phyloP scores from a whole-genome alignment of 192 early-diverging fungal species.

The Spizellomyces punctatus region DNA sequence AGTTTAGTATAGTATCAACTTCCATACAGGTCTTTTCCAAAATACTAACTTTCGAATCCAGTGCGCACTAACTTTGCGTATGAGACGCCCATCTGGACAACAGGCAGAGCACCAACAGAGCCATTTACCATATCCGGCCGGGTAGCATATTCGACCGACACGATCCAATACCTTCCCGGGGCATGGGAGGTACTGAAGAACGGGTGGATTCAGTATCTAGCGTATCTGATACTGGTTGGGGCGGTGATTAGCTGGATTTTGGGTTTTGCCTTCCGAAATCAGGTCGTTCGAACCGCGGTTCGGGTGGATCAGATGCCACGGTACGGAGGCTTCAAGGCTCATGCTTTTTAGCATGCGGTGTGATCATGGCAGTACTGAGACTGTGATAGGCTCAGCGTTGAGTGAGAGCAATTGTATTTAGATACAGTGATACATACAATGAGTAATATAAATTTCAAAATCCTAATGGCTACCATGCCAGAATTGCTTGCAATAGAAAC shows the following conservation, averaged over 20 bases:
- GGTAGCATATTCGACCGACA: slow-evolving; percentile 23
- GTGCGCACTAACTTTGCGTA: slow-evolving; percentile 34
- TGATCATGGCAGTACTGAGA: no score
- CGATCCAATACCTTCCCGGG: slow-evolving; percentile 32
- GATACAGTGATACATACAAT: no score
- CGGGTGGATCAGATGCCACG: no score
- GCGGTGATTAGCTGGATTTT: slow-evolving; percentile 16
- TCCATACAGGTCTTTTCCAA: neutral
- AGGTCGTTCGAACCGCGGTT: slow-evolving; percentile 35
- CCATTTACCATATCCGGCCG: slow-evolving; percentile 33
- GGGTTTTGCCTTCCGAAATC: slow-evolving; percentile 17
- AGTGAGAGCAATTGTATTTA: no score
- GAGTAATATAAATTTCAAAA: no score
- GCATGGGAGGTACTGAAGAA: slow-evolving; percentile 39
- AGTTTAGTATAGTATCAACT: neutral
- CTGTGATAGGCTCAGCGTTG: no score
- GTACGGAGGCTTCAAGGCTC: no score
- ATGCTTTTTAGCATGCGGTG: no score
- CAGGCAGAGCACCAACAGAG: slow-evolving; percentile 27
- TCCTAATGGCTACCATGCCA: no score
- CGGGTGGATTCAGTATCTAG: slow-evolving; percentile 46
- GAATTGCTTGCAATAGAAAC: no score
- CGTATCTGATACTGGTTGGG: slow-evolving; percentile 37
- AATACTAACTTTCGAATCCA: slow-evolving; percentile 12
- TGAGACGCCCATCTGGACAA: slow-evolving; percentile 31